Evolutionary conservation across 2,329 filamentous ascomycete species (phyloP).

Genomic region (Bertia moriformis): DNA sequence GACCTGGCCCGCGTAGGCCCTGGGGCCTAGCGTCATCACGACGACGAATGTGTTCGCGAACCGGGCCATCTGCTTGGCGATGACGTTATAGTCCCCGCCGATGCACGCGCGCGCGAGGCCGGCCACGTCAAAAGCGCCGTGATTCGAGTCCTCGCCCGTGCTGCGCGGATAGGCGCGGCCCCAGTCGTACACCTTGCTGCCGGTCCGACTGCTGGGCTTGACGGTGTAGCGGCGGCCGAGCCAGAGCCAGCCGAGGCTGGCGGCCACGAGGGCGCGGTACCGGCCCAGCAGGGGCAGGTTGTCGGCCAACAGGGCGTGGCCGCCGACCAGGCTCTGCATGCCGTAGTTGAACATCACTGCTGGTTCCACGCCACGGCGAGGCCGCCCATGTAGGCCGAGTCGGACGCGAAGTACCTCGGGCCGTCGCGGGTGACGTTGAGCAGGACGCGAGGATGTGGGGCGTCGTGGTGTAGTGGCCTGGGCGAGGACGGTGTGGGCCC

Average conservation of each 20-base stretch:
- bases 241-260: slow-evolving; percentile 7
- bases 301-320: slow-evolving; percentile 6
- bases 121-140: slow-evolving; percentile 6
- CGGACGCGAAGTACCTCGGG: slow-evolving; percentile 8
- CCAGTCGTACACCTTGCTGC: slow-evolving; percentile 7
- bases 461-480: slow-evolving; percentile 6
- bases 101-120: slow-evolving; percentile 7
- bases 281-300: slow-evolving; percentile 4
- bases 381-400: slow-evolving; percentile 7
- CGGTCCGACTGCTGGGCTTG: slow-evolving; percentile 5
- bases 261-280: slow-evolving; percentile 5
- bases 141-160: slow-evolving; percentile 7
- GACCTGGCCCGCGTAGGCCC: slow-evolving; percentile 5
- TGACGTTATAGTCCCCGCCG: slow-evolving; percentile 5
- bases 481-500: slow-evolving; percentile 6
- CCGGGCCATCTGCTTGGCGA: slow-evolving; percentile 6
- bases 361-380: slow-evolving; percentile 8
- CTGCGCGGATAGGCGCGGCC: slow-evolving; percentile 6
- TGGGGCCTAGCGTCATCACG: slow-evolving; percentile 7
- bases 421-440: slow-evolving; percentile 5
- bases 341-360: slow-evolving; percentile 10
- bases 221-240: slow-evolving; percentile 5
- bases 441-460: slow-evolving; percentile 5
- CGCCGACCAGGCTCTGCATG: slow-evolving; percentile 6
- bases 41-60: slow-evolving; percentile 8